phyloP scores from a whole-genome alignment of 2,329 filamentous ascomycete genomes.

The Pseudopyrenochaeta lycopersici region DNA sequence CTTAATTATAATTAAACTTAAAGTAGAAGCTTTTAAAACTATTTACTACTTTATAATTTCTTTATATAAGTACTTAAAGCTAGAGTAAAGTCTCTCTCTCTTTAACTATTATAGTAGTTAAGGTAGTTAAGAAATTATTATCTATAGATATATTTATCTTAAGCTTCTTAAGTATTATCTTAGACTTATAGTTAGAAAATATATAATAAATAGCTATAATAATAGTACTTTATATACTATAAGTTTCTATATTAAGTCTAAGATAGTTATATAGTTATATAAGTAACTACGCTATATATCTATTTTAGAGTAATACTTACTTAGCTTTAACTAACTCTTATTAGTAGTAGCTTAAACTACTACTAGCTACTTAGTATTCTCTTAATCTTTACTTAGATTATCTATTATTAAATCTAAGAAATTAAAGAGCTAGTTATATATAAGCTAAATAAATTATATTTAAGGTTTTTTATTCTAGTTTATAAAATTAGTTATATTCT shows the following conservation, averaged over 20 bases:
- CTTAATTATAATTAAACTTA: not conserved
- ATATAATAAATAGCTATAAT: slow-evolving; percentile 13
- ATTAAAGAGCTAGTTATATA: not conserved
- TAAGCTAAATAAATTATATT: not conserved
- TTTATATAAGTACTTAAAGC: not conserved
- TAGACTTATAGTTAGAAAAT: not conserved
- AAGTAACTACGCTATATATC: not conserved
- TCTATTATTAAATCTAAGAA: not conserved
- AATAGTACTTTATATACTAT: slow-evolving; percentile 7
- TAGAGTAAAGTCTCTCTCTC: not conserved
- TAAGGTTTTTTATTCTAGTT: not conserved
- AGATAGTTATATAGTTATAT: not conserved
- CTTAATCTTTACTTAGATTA: not conserved
- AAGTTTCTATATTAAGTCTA: slow-evolving; percentile 5
- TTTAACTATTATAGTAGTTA: not conserved
- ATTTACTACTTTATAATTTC: not conserved
- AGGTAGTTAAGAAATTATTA: slow-evolving; percentile 8
- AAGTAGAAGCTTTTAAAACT: not conserved
- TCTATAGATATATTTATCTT: not conserved
- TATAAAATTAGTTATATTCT: not conserved
- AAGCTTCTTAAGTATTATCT: not conserved
- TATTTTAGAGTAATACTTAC: not conserved
- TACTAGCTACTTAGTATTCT: not conserved
- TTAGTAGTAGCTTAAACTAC: not conserved
- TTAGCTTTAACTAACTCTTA: not conserved